Base-by-base conservation (phyloP, 768 basidiomycete genomes). In the Suillus decipiens region DNA sequence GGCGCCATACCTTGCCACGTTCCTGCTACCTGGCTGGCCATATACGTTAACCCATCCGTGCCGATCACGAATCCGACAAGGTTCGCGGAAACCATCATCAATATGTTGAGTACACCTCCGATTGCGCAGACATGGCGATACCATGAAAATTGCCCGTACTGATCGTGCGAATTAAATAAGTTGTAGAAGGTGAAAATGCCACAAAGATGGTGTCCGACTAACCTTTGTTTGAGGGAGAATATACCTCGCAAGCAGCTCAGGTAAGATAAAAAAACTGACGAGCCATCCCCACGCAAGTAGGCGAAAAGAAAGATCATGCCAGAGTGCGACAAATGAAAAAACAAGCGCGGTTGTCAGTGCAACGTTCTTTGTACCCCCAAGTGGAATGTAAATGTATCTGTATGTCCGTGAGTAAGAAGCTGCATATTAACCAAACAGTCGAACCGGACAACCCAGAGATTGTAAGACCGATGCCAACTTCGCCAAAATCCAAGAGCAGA, bases 251-350 rank as follows among this genome's bases (percentile, higher is more conserved):
- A 83, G 62, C 11, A 97, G 69, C 76, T 99, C 96, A 0, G 96
- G 96, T 7, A 95, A 64, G 64, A 99, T 88, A 75, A 99, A 97
- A 54, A 96, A 64, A 70, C 88, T 92, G 63, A 96, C 83, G 11
- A 97, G 88, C 97, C 97, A 99, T 2, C 97, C 96, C 96, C 96
- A 99, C 2, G 93, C 88, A 2, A 99, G 81, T 5, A 99, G 82
- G 31, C 82, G 82, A 74, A 96, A 89, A 0, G 92, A 91, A 2
- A 98, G 81, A 71, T 98, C 97, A 68, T 99, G 97, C 96, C 96
- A 99, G 22, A 99, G 78, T 0, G 97, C 96, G 28, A 98, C 96
- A 70, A 99, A 99, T 0, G 96, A 91, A 80, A 98, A 99, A 22
- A 96, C 86, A 45, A 96, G 76, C 11, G 89, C 65, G 0, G 86